phyloP scores from a whole-genome alignment of 768 basidiomycete genomes.

The Xerocomellus intermedius region DNA sequence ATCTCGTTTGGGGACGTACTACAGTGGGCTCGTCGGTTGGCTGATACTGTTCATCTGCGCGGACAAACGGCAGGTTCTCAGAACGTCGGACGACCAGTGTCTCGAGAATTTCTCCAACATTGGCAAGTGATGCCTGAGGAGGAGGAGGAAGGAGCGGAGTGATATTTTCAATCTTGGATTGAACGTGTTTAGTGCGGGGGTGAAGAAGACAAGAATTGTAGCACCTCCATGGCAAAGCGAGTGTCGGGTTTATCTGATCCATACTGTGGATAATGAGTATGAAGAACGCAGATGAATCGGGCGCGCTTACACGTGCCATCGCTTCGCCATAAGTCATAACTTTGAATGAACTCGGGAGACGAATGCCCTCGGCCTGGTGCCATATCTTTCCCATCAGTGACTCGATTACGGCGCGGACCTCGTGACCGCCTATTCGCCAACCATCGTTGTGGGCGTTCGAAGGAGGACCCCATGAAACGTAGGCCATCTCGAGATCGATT shows the following conservation, averaged over 20 bases:
- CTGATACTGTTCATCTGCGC: conserved; percentile 21
- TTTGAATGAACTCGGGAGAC: conserved; percentile 60
- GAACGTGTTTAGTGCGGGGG: conserved; percentile 9
- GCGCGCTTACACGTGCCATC: conserved; percentile 72
- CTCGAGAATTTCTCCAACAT: conserved; percentile 32
- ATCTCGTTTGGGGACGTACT: conserved; percentile 17
- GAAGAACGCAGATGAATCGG: conserved; percentile 8
- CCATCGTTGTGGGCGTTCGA: conserved; percentile 24
- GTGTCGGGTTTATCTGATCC: conserved; percentile 96
- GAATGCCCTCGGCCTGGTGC: conserved; percentile 62
- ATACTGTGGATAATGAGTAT: conserved; percentile 51
- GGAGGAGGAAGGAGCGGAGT: conserved; percentile 30
- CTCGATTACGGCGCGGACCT: conserved; percentile 82
- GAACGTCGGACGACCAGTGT: conserved; percentile 33
- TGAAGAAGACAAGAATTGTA: conserved; percentile 8
- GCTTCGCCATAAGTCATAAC: conserved; percentile 90
- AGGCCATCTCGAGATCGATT: conserved; percentile 95
- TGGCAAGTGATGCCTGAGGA: conserved; percentile 22
- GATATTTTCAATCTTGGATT: conserved; percentile 35
- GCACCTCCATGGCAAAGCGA: conserved; percentile 83
- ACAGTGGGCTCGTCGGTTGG: conserved; percentile 23
- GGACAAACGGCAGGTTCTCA: conserved; percentile 27
- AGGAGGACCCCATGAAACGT: conserved; percentile 72
- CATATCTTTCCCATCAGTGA: conserved; percentile 72
- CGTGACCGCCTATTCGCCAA: conserved; percentile 85